phyloP scores from a whole-genome alignment of 441 rosid genomes.

The Erodium texanum region DNA sequence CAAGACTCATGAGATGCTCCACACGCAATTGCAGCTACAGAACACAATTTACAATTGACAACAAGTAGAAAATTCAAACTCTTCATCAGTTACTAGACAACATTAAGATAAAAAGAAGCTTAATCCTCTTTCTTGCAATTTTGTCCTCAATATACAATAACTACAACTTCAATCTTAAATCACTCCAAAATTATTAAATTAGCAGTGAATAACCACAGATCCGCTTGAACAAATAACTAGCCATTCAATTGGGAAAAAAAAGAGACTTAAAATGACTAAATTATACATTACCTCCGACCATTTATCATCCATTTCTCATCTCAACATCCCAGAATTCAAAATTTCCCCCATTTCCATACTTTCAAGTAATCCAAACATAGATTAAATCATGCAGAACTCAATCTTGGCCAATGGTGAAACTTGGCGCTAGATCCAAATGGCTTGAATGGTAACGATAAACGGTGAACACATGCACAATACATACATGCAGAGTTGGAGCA shows the following conservation, averaged over 20 bases:
- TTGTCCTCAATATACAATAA: no score
- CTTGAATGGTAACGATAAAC: background rate
- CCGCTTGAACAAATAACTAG: background rate
- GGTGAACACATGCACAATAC: background rate
- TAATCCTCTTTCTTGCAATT: background rate
- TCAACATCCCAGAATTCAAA: background rate
- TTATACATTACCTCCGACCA: background rate
- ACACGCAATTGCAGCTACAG: constrained; percentile 55
- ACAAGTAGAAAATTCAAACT: constrained; percentile 7
- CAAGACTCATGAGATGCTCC: constrained; percentile 43
- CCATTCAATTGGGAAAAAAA: background rate
- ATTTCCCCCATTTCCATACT: background rate
- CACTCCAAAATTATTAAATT: background rate
- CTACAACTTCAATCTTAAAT: no score
- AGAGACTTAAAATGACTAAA: background rate
- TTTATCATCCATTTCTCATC: background rate
- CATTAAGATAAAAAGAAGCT: background rate
- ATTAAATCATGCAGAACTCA: background rate
- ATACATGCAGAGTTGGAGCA: constrained; percentile 27
- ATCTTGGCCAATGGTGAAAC: background rate
- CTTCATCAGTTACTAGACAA: background rate
- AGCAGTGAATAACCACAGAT: background rate
- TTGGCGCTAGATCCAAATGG: background rate
- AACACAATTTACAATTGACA: constrained; percentile 9
- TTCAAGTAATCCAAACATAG: background rate